These are phyloP conservation scores for Penicillium sp. DNA, from an alignment of 2,329 filamentous ascomycete genomes.

Conservation along the genomic window DNA sequence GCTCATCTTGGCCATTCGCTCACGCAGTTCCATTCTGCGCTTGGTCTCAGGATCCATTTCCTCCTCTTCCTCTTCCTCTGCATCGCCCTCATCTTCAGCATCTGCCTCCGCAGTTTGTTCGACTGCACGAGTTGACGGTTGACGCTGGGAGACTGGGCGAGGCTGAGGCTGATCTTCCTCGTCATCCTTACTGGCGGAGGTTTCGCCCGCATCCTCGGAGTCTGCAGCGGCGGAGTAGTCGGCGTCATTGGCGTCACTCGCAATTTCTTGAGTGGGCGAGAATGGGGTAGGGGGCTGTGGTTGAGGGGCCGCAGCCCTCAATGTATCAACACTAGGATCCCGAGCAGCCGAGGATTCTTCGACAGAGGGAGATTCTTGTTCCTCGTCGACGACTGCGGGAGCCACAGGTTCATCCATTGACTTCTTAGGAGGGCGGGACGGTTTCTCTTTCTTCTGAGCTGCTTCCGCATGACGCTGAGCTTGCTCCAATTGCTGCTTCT, in stretches of 20 bases:
- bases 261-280: slow-evolving; percentile 43
- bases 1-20: slow-evolving; percentile 97
- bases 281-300: slow-evolving; percentile 29
- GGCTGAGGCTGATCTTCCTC: slow-evolving; percentile 51
- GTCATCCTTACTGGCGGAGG: slow-evolving; percentile 64
- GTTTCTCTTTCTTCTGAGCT: slow-evolving; percentile 74
- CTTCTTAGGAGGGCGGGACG: slow-evolving; percentile 67
- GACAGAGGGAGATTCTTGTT: slow-evolving; percentile 22
- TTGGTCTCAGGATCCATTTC: slow-evolving; percentile 80
- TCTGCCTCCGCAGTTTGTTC: slow-evolving; percentile 38
- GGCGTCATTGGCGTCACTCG: slow-evolving; percentile 57
- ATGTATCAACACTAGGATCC: slow-evolving; percentile 31
- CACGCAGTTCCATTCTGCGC: slow-evolving; percentile 77
- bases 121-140: slow-evolving; percentile 20
- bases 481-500: slow-evolving; percentile 88
- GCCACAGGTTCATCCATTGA: slow-evolving; percentile 38
- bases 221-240: slow-evolving; percentile 57
- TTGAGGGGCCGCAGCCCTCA: slow-evolving; percentile 30
- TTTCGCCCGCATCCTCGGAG: slow-evolving; percentile 54
- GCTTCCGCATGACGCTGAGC: slow-evolving; percentile 72
- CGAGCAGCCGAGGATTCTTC: slow-evolving; percentile 29
- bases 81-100: slow-evolving; percentile 54
- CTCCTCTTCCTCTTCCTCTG: slow-evolving; percentile 74
- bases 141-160: slow-evolving; percentile 14
- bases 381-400: slow-evolving; percentile 19